phyloP scores from a whole-genome alignment of 2,329 filamentous ascomycete species.

The Meredithiella fracta region DNA sequence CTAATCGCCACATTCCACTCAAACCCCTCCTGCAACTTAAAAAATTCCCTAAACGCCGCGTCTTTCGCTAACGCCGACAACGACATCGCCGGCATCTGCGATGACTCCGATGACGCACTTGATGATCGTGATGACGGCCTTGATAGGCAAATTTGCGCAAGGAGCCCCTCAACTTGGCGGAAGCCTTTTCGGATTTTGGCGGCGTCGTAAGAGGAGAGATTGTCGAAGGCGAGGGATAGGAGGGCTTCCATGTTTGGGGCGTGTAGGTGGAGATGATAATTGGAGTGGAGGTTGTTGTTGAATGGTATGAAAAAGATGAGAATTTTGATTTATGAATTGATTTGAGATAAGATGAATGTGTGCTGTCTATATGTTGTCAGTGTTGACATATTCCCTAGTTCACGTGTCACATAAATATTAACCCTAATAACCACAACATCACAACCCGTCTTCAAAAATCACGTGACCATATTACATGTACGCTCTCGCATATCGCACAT shows the following conservation, averaged over 20 bases:
- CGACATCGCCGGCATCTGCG: neutral
- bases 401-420: no score
- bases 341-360: no score
- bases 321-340: neutral
- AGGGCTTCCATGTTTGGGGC: slow-evolving; percentile 63
- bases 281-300: no score
- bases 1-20: slow-evolving; percentile 92
- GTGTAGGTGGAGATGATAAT: neutral
- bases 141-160: slow-evolving; percentile 86
- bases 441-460: neutral
- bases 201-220: slow-evolving; percentile 81
- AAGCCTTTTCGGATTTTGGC: slow-evolving; percentile 85
- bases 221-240: slow-evolving; percentile 86
- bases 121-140: slow-evolving; percentile 16
- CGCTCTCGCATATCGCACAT: slow-evolving; percentile 29
- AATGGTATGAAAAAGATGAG: no score
- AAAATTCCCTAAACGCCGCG: slow-evolving; percentile 87
- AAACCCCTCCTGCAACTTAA: slow-evolving; percentile 90
- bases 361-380: no score
- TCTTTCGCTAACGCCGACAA: slow-evolving; percentile 51
- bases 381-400: no score
- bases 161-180: slow-evolving; percentile 80
- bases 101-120: neutral
- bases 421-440: no score
- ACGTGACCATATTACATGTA: neutral